Evolutionary conservation across 192 early-diverging fungal genomes (phyloP), one percentile per base, ranked within the genome.

Genomic region (Tieghemiomyces parasiticus): DNA sequence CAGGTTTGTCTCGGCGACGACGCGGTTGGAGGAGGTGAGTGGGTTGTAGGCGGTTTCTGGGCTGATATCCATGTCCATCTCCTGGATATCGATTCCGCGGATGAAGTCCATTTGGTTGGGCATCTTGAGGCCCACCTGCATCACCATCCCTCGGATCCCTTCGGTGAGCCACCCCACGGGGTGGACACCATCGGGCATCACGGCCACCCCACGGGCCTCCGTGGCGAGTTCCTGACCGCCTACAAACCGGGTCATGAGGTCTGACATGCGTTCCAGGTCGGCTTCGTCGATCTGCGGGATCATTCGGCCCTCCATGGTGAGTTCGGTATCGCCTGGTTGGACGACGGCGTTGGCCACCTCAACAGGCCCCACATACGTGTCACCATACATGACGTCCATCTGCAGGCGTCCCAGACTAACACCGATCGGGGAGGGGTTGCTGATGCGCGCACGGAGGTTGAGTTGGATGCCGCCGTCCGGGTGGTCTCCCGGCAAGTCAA

Each of bases 391-490:
- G 63, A 80, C 68, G n/a, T 71, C 70, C 31, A 82, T 69, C 22
- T 60, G 49, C 45, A 80, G 63, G n/a, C 76, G 77, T 50, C 81
- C 81, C 19, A 82, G 69, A 44, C 71, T 59, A 14, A 82, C 67
- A 35, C 72, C 68, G 38, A 82, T 71, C 20, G 79, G 75, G 16
- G 77, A 79, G 48, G 77, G 77, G 61, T 77, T 79, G 45, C 60
- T 66, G 49, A 82, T 52, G n/a, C 63, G 63, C 29, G 79, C 77
- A 46, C 67, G 67, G 10, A 82, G 71, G 14, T 62, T 61, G 56
- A 82, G 58, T 38, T 72, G 63, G 59, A 82, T 82, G 61, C 81
- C 81, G 55, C 79, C 75, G 26, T 67, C 64, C 47, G 71, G 67
- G 38, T 6, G 8, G 50, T 80, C 72, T 13, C 71, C 63, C 31